Base-by-base conservation (phyloP, 495 filamentous ascomycete species). In the Daldinia concentrica region DNA sequence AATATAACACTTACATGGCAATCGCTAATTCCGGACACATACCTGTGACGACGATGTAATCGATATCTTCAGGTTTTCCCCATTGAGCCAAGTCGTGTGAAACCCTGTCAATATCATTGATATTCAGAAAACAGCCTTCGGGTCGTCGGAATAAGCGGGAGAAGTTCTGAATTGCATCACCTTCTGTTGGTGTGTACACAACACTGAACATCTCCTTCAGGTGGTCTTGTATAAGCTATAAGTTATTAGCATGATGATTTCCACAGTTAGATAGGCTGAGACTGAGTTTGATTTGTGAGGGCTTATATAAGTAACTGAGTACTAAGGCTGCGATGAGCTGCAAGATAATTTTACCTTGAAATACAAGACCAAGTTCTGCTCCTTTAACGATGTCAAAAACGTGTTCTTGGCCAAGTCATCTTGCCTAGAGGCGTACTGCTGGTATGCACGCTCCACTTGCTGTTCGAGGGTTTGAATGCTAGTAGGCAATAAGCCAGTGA, bases 181-280 rank as follows among this genome's bases (percentile, higher is more conserved):
- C 93, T 78, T 97, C 93, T 0, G 94, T 97, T 0, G 94, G 93
- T 0, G 93, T 97, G 76, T 97, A 97, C 32, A 97, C 92, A 11
- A 97, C 80, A 45, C 89, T 86, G 72, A 97, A 93, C 91, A 97
- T 94, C 77, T 97, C 94, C 68, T 91, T 74, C 36, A 84, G 68
- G 37, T 85, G 78, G 36, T 84, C 81, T 63, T 83, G 78, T 19
- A 85, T 43, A 41, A 85, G 73, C 79, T 83, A 60, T 8, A 27
- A 26, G 2, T 12, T 6, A 32, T 66, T 17, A 63, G 50, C 24
- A 56, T 17, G 7, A 14, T 11, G 24, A 9, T 26, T 5, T 27
- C 9, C 9, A 30, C 8, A 8, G 29, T 32, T 32, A 6, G 27
- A 1, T 6, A 6, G 5, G 6, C 27, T 1, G 29, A 32, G 29